These are phyloP conservation scores for Trichocladium antarcticum DNA, from an alignment of 495 filamentous ascomycete genomes.

Conservation along the genomic window DNA sequence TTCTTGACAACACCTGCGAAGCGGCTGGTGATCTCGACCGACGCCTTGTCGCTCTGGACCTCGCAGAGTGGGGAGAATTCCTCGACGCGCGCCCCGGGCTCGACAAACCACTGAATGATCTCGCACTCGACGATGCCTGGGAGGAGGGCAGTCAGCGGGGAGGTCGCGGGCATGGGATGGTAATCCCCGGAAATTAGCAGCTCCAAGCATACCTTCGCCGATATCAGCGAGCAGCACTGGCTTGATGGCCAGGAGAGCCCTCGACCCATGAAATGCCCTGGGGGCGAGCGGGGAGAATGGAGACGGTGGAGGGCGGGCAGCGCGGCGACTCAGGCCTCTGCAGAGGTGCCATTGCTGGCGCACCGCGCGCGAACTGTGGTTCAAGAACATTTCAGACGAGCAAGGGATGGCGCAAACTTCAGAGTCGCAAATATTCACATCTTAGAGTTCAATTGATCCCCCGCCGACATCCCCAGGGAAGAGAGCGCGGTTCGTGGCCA, in stretches of 20 bases:
- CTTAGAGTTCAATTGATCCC: conserved; percentile 13
- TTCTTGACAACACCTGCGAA: conserved; percentile 95
- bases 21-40: conserved; percentile 94
- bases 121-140: conserved; percentile 94
- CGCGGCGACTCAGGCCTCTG: conserved; percentile 24
- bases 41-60: conserved; percentile 96
- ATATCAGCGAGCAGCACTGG: conserved; percentile 92
- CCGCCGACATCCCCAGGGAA: neutral
- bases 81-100: conserved; percentile 89
- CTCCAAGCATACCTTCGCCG: conserved; percentile 62
- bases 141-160: neutral
- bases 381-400: conserved; percentile 34
- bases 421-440: conserved; percentile 10
- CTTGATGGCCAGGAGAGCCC: conserved; percentile 52
- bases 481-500: neutral
- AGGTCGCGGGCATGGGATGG: neutral
- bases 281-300: conserved; percentile 9
- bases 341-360: conserved; percentile 32
- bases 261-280: conserved; percentile 50
- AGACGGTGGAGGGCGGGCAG: conserved; percentile 11
- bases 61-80: conserved; percentile 97
- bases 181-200: neutral
- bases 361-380: conserved; percentile 32
- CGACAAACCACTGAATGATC: conserved; percentile 99
- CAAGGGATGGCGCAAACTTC: neutral